Conservation (phyloP, 768 basidiomycete genomes). For the Tricholomella constricta region DNA sequence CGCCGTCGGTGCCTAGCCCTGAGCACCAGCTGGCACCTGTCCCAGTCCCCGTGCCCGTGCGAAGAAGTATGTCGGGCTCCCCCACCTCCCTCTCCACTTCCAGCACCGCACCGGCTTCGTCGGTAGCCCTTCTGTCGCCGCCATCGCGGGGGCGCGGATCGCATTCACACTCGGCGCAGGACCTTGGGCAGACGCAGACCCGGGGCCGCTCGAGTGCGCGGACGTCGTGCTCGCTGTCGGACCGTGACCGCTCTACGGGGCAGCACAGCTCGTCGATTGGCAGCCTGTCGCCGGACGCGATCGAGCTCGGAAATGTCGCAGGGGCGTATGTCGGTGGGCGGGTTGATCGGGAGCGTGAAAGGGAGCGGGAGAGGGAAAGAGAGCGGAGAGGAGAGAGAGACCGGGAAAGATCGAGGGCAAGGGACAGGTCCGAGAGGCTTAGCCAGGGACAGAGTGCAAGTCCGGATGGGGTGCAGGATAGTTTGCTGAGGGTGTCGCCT, state of each 20-base stretch:
- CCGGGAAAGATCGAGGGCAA: conserved; percentile 36
- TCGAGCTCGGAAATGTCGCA: conserved; percentile 19
- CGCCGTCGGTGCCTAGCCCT: no score
- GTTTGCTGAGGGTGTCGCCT: conserved; percentile 19
- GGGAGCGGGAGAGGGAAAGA: conserved; percentile 22
- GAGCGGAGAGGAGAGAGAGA: conserved; percentile 19
- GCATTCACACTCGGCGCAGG: conserved; percentile 21
- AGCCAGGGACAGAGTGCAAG: conserved; percentile 37
- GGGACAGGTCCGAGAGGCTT: conserved; percentile 40
- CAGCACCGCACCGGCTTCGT: conserved; percentile 7
- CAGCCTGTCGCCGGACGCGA: conserved; percentile 30
- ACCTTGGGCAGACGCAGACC: conserved; percentile 22
- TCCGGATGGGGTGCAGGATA: conserved; percentile 35
- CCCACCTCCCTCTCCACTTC: conserved; percentile 18
- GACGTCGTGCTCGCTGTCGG: conserved; percentile 55
- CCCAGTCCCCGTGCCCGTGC: conserved; percentile 17
- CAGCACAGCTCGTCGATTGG: conserved; percentile 28
- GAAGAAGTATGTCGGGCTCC: conserved; percentile 24
- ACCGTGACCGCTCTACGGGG: conserved; percentile 39
- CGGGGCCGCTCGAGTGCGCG: conserved; percentile 60
- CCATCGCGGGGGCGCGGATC: conserved; percentile 27
- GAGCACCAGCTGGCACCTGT: conserved; percentile 10
- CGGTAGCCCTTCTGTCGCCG: conserved; percentile 22
- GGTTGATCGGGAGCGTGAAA: conserved; percentile 28
- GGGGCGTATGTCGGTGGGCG: conserved; percentile 35